Evolutionary conservation across 148 eudicot genomes (phyloP).

Genomic region (Vaccinium macrocarpon): DNA sequence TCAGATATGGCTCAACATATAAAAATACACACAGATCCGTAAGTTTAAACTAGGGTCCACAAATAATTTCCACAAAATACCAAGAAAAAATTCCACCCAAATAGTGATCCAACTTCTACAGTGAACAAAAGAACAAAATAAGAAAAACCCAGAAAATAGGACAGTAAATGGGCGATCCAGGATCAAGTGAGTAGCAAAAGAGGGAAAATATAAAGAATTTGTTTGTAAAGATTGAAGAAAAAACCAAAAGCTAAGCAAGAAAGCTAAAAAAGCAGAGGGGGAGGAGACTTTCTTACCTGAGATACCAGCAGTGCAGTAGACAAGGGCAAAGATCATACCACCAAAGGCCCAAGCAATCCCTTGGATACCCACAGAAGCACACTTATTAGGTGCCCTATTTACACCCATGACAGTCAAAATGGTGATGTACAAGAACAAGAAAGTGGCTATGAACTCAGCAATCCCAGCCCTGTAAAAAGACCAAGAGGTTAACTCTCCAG

Average conservation of each 20-base stretch:
- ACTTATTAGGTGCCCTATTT: slow-evolving; percentile 27
- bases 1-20: background rate
- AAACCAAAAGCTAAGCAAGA: background rate
- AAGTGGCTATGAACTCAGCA: slow-evolving; percentile 50
- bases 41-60: background rate
- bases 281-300: slow-evolving; percentile 30
- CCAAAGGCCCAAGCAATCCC: slow-evolving; percentile 64
- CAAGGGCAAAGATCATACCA: slow-evolving; percentile 58
- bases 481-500: slow-evolving; percentile 44
- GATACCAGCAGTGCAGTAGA: slow-evolving; percentile 62
- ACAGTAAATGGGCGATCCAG: background rate
- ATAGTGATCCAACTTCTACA: background rate
- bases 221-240: background rate
- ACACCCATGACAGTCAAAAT: slow-evolving; percentile 51
- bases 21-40: slow-evolving; percentile 5
- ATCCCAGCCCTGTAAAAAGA: slow-evolving; percentile 53
- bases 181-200: background rate
- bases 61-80: too few relatives aligned
- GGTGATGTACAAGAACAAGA: slow-evolving; percentile 48
- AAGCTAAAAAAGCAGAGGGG: background rate
- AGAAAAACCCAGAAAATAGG: background rate
- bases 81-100: background rate
- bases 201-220: background rate
- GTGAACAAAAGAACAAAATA: background rate
- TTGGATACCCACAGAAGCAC: slow-evolving; percentile 48